A percentile compares a stretch with the other conserved stretches of the same genome.
Conservation (phyloP, 768 basidiomycete species). For the Lenzites betulinus region DNA sequence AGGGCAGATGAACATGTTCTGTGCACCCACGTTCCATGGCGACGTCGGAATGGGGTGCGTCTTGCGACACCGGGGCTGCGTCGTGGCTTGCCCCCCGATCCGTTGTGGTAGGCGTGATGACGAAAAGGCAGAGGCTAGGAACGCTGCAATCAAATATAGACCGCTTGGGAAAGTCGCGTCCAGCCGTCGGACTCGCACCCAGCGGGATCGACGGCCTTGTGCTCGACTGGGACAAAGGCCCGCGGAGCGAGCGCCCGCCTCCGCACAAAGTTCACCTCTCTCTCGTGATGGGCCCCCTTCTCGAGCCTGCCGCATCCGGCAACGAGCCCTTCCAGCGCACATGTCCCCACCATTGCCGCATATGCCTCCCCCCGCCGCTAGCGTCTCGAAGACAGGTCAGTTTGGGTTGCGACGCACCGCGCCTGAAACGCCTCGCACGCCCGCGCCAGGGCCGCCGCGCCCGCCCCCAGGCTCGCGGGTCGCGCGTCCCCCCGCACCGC, state of each 20-base stretch:
- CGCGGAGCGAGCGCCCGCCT: background rate
- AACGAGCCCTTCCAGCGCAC: constrained; percentile 1
- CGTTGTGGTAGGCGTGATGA: constrained; percentile 13
- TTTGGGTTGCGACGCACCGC: constrained; percentile 13
- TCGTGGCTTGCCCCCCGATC: constrained; percentile 1
- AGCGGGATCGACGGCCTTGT: constrained; percentile 18
- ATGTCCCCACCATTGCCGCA: constrained; percentile 6
- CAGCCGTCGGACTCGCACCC: constrained; percentile 7
- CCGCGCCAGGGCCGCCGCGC: background rate
- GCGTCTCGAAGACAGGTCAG: constrained; percentile 19
- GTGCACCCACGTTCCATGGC: constrained; percentile 13
- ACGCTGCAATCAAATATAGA: constrained; percentile 7
- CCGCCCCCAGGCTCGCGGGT: background rate
- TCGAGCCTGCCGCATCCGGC: constrained; percentile 11
- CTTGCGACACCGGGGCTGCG: constrained; percentile 11
- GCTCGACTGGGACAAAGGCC: constrained; percentile 7
- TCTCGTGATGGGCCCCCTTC: constrained; percentile 5
- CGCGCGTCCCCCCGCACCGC: background rate
- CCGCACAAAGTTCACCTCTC: constrained; percentile 8
- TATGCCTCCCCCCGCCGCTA: constrained; percentile 1
- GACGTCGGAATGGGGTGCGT: constrained; percentile 15
- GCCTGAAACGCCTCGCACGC: constrained; percentile 14
- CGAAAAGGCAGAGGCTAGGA: constrained; percentile 6
- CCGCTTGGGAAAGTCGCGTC: constrained; percentile 10
- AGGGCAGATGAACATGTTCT: background rate